These are phyloP conservation scores for Drechslerella coelobrocha DNA, from an alignment of 2,329 filamentous ascomycete genomes.

Conservation along the genomic window DNA sequence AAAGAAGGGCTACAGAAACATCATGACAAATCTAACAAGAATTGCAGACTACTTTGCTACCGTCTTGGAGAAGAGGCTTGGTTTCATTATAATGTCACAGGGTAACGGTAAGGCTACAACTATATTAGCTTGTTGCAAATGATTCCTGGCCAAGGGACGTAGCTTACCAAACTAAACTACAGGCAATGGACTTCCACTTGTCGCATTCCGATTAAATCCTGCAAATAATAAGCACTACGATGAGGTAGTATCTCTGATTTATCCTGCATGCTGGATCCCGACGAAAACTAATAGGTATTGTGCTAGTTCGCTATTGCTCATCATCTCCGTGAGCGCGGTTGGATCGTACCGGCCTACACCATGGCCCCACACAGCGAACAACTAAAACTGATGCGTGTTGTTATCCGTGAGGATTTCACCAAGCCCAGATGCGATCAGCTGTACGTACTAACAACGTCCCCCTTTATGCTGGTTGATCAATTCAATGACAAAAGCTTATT, in stretches of 20 bases:
- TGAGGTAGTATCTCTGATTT: slow-evolving; percentile 60
- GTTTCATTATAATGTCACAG: slow-evolving; percentile 88
- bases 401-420: slow-evolving; percentile 91
- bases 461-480: too few species aligned
- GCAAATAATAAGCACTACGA: slow-evolving; percentile 64
- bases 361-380: slow-evolving; percentile 87
- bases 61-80: slow-evolving; percentile 71
- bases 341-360: slow-evolving; percentile 95
- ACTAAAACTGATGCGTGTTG: slow-evolving; percentile 89
- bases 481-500: too few species aligned
- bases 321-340: slow-evolving; percentile 82
- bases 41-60: slow-evolving; percentile 85
- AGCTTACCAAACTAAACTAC: neutral
- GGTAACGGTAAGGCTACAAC: slow-evolving; percentile 64
- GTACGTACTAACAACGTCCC: too few species aligned
- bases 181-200: slow-evolving; percentile 78
- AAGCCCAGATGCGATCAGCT: slow-evolving; percentile 80
- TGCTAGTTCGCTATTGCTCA: slow-evolving; percentile 83
- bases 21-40: slow-evolving; percentile 92
- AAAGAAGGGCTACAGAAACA: slow-evolving; percentile 86
- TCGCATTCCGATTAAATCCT: slow-evolving; percentile 80
- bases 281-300: slow-evolving; percentile 61
- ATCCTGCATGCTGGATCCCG: neutral
- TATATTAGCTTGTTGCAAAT: neutral
- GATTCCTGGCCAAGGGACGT: neutral